Evolutionary conservation across 352 stramenopile species (phyloP), one percentile per base, ranked within the genome.

Genomic region (Globisporangium yorkense): DNA sequence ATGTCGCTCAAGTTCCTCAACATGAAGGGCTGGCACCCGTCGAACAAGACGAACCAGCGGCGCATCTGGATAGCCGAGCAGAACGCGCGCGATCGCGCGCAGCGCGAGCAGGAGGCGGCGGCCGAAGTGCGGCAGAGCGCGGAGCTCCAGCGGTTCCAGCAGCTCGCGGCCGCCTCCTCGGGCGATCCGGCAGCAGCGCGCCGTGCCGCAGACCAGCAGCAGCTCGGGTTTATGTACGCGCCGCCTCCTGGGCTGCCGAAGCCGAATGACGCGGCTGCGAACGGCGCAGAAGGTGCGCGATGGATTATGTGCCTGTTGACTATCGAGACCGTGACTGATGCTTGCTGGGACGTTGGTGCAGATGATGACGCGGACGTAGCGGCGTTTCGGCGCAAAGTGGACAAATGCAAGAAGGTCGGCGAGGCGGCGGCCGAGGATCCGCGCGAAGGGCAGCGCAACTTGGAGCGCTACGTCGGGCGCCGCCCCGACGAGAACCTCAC

Each of bases 1-100:
- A 90, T 90, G 80, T 86, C 74, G 60, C 72, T 92, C 63, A 77
- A 89, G 52, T 95, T 95, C 68, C 72, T 95, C 9, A 79, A 87
- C 48, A 70, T 87, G 48, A 95, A 95, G 71, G 68, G 74, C 6
- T 95, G 69, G 67, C 85, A 95, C 56, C 85, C 85, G 21, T 77
- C 72, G 18, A 92, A 71, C 60, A 84, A 89, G 60, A 66, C 71
- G 50, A 95, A 95, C 67, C 85, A 95, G 70, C 92, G 91, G 71
- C 74, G 72, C 60, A 72, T 95, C 33, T 95, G 81, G 80, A 81
- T 92, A 40, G 85, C 85, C 6, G 85, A 95, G 65, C 79, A 95
- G 72, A 70, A 74, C 49, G 79, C 77, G 3, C 76, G 71, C 39
- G 68, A 75, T 49, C 64, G 59, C 9, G 74, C 80, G 48, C 53